Base-by-base conservation (phyloP, 306 rosid species). In the Argentina anserina region DNA sequence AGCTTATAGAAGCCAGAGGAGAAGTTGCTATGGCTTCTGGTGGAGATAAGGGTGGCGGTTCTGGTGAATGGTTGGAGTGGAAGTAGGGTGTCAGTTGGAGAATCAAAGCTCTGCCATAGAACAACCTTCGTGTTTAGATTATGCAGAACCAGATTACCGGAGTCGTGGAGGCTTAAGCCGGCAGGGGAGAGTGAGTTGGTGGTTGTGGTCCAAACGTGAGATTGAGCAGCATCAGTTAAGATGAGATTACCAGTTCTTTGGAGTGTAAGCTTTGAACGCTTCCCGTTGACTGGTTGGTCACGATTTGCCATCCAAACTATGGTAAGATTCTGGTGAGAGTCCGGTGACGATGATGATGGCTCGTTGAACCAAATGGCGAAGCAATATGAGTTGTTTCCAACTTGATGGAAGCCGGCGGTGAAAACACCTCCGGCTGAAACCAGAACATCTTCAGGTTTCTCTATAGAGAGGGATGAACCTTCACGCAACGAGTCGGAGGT, bases 301-400 rank as follows among this genome's bases (percentile, higher is more conserved):
- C 90, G 87, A 34, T 85, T 85, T 0, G 90, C 91, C 80, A 50
- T 83, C 90, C 90, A 89, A 12, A 87, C 84, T 0, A 80, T n/a
- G 23, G 88, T 79, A 1, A 34, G 73, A 64, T 63, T 59, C 29
- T 10, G 41, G 29, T 20, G 1, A 2, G 9, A 25, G 10, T 50
- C 23, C 13, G 76, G 7, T 9, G 53, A 47, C 12, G 80, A 26
- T 25, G 82, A 8, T 4, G 80, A 28, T 31, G 82, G 79, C 9
- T 67, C 77, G 0, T 60, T 68, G 66, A 75, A 89, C 88, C 91
- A 85, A 49, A 89, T 18, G 49, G 87, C 91, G n/a, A 87, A 87
- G 78, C 81, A 77, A 50, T 75, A 87, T 0, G 95, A 85, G n/a
- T 89, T 89, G 36, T 56, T 41, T 4, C 88, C 95, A 0, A 85